Evolutionary conservation across 2,329 filamentous ascomycete species (phyloP).

Genomic region (Colletotrichum sp.): DNA sequence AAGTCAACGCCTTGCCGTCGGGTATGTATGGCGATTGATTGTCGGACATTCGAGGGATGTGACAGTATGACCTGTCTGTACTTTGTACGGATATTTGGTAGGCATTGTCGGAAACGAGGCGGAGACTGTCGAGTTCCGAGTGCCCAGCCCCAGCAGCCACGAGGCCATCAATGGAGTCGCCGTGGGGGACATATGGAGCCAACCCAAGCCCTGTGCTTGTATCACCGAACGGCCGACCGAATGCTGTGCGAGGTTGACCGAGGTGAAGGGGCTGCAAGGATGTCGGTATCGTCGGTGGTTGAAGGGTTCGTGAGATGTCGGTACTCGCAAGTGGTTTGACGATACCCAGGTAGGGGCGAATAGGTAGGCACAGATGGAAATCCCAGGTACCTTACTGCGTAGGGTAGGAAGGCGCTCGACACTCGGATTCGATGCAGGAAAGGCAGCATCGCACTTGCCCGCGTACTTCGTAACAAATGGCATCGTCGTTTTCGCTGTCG

Average conservation of each 20-base stretch:
- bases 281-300: background rate
- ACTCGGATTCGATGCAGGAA: background rate
- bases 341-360: background rate
- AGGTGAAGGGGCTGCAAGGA: background rate
- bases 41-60: background rate
- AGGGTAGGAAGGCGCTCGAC: background rate
- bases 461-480: background rate
- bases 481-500: background rate
- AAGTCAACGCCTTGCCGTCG: background rate
- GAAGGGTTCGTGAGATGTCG: background rate
- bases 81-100: background rate
- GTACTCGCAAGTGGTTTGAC: background rate
- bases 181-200: background rate
- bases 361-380: background rate
- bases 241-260: background rate
- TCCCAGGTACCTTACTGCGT: background rate
- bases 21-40: background rate
- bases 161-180: slow-evolving; percentile 4
- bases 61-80: background rate
- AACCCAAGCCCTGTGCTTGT: background rate
- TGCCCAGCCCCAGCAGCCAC: slow-evolving; percentile 9
- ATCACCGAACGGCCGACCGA: background rate
- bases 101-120: background rate
- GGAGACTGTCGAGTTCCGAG: background rate
- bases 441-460: background rate